Evolutionary conservation across 805 yeast genomes (phyloP), one percentile per base, ranked within the genome.

Genomic region (Saccharomycopsis olivae): DNA sequence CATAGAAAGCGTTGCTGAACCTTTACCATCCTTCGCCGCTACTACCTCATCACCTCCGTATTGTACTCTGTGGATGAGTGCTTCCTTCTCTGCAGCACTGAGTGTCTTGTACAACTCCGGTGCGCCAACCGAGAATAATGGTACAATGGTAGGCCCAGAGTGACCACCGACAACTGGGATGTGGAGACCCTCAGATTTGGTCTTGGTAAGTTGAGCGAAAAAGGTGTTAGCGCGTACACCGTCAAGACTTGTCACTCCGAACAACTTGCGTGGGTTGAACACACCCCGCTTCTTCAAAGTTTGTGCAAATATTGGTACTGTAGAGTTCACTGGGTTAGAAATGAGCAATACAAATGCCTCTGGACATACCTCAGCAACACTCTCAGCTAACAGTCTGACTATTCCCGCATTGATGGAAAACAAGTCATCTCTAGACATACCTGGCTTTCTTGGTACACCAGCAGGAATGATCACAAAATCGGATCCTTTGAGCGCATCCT

Each of bases 41-140:
- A 88, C 97, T 35, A 88, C 95, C 63, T 89, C 96, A 59, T 88
- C 97, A 57, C 97, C 97, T 47, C 94, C 95, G 53, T 81, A 87
- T 66, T 88, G 96, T 51, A 88, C 88, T 64, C 97, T 76, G 71
- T 85, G 71, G 53, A 86, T 74, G 52, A 88, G 72, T 47, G 73
- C 72, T 53, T 74, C 75, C 48, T 53, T 56, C 58, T 54, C 56
- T 40, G 58, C 65, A 54, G 53, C 54, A 51, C 56, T 55, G 43
- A 54, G 62, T 46, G 40, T 46, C 37, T 32, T 41, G 48, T 50
- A 50, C 39, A 44, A 49, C 45, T 49, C 33, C 33, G 55, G 64
- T 40, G 55, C 56, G 54, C 53, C 54, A 18, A 57, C 52, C 29
- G 87, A 71, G 58, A 79, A 73, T 50, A 87, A 68, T 40, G 96